These are phyloP conservation scores for Nasturtium officinale DNA, from an alignment of 345 rosid genomes.

Conservation along the genomic window DNA sequence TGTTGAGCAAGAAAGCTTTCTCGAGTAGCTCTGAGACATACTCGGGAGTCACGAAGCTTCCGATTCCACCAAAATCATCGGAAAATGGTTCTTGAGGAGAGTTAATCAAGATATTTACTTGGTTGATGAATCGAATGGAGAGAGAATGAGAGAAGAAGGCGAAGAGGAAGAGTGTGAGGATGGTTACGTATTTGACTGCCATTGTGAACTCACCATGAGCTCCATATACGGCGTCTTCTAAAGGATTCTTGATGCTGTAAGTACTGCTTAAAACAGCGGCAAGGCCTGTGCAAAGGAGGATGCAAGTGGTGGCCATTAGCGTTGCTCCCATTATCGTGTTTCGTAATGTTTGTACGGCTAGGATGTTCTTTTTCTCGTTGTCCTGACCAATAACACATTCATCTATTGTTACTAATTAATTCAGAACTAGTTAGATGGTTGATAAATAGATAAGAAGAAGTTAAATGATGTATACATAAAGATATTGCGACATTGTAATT, in stretches of 20 bases:
- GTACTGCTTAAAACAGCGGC: constrained; percentile 96
- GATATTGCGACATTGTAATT: not conserved
- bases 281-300: constrained; percentile 78
- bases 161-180: constrained; percentile 71
- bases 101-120: constrained; percentile 82
- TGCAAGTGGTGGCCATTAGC: constrained; percentile 91
- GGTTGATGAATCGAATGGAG: constrained; percentile 81
- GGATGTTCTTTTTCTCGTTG: constrained; percentile 88
- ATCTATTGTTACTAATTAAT: not conserved
- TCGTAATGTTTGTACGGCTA: constrained; percentile 85
- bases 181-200: constrained; percentile 77
- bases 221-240: constrained; percentile 71
- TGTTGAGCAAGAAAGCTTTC: constrained; percentile 71
- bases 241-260: constrained; percentile 80
- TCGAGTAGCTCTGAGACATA: constrained; percentile 67
- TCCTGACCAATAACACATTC: constrained; percentile 55
- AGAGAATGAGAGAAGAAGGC: constrained; percentile 86
- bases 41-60: constrained; percentile 49
- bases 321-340: constrained; percentile 96
- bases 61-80: constrained; percentile 30
- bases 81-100: constrained; percentile 49
- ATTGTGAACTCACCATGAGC: constrained; percentile 88
- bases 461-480: not conserved
- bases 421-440: constrained; percentile 7
- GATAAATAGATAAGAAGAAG: not conserved